Evolutionary conservation across 1,284 basidiomycete genomes (phyloP), one percentile per base, ranked within the genome.

Genomic region (Austroboletus novae-zelandiae): DNA sequence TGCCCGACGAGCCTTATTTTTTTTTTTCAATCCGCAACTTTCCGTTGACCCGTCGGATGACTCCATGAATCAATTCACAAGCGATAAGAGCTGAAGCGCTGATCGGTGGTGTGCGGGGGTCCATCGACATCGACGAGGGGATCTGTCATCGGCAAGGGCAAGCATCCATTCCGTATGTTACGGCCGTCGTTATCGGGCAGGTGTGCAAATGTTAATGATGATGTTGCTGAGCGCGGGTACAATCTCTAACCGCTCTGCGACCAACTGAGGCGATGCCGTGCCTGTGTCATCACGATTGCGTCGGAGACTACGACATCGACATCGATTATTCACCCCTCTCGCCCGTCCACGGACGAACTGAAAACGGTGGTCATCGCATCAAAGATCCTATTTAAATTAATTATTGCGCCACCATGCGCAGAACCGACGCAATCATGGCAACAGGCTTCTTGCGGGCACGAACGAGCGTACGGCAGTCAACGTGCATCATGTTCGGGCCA

Each of bases 81-180:
- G 36, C 36, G 36, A 37, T 37, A 37, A 37, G 36, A 20, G 9
- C 17, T 37, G 36, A 37, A 14, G 13, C 10, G 14, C 14, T 32
- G 31, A 32, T 36, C 35, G 35, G 11, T 15, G 35, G 17, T 20
- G 17, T 20, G 9, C 18, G 36, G 36, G 17, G 5, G 20, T 18
- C 4, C 35, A 36, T 43, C 31, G 20, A 23, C 35, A 36, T 43
- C 31, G 20, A 23, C 29, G 45, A 53, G 23, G 25, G 40, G 45
- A 45, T 43, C 35, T 45, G 45, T 50, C 46, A 54, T n/a, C 46
- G 23, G 53, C 40, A 43, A 42, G 44, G 32, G 34, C 15, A 27
- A 3, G 27, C 14, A 8, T 44, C 36, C 18, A 37, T 17, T 34
- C 36, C n/a, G 13, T 18, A 7, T 17, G 36, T 18, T 14, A 17